phyloP scores from a whole-genome alignment of 148 eudicot species.

The Cornus suecica region DNA sequence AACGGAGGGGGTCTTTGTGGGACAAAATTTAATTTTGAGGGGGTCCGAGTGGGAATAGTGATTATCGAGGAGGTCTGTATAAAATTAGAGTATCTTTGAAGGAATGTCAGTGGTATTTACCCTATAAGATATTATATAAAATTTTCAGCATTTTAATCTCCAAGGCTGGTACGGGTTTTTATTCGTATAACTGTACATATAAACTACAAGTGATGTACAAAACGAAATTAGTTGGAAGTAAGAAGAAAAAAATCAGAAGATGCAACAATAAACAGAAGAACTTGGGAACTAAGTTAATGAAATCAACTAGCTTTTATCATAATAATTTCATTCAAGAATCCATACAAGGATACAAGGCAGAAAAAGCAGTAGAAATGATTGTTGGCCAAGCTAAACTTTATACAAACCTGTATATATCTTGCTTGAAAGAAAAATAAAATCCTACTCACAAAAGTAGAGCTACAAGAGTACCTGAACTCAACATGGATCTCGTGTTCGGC shows the following conservation, averaged over 20 bases:
- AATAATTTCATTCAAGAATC: background rate
- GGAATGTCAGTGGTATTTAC: no score
- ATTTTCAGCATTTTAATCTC: no score
- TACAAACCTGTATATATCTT: conserved; percentile 1
- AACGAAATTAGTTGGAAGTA: background rate
- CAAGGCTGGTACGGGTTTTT: no score
- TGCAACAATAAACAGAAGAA: background rate
- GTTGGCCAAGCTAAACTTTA: conserved; percentile 8
- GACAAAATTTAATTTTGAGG: no score
- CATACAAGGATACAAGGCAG: background rate
- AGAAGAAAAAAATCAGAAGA: background rate
- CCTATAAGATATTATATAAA: no score
- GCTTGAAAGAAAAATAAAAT: background rate
- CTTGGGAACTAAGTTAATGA: background rate
- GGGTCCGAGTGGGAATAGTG: no score
- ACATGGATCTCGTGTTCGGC: background rate
- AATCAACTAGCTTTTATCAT: background rate
- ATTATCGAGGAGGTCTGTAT: no score
- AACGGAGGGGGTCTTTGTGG: no score
- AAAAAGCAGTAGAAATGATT: background rate
- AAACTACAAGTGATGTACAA: no score
- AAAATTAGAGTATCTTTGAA: no score
- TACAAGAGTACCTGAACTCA: background rate
- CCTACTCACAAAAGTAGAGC: background rate
- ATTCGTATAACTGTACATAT: no score